phyloP scores from a whole-genome alignment of 1,284 basidiomycete genomes.

The Malassezia yamatoensis region DNA sequence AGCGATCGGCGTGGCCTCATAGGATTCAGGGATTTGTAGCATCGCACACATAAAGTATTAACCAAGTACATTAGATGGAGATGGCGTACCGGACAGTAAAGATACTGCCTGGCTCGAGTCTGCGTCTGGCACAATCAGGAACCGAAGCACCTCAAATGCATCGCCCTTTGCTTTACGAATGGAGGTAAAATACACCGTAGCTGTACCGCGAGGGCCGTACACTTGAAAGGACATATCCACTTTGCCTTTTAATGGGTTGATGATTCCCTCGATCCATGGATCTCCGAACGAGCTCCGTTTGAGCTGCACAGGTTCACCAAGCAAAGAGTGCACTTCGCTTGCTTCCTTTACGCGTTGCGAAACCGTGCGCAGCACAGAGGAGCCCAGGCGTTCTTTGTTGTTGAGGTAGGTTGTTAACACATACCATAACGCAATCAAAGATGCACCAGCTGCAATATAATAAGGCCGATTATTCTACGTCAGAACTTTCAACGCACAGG shows the following conservation, averaged over 20 bases:
- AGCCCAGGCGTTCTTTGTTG: slow-evolving; percentile 35
- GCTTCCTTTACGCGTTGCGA: slow-evolving; percentile 23
- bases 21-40: slow-evolving; percentile 5
- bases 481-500: slow-evolving; percentile 3
- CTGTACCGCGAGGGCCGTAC: slow-evolving; percentile 18
- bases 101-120: slow-evolving; percentile 16
- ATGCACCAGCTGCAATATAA: slow-evolving; percentile 6
- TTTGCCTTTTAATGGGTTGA: slow-evolving; percentile 37
- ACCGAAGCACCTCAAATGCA: slow-evolving; percentile 32
- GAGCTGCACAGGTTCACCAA: slow-evolving; percentile 18
- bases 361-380: slow-evolving; percentile 29
- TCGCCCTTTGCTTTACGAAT: slow-evolving; percentile 22
- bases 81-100: not conserved
- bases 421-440: slow-evolving; percentile 21
- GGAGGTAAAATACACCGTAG: slow-evolving; percentile 35
- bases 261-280: slow-evolving; percentile 24
- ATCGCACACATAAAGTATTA: slow-evolving; percentile 3
- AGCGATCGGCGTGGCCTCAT: slow-evolving; percentile 6
- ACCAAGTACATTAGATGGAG: not conserved
- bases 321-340: slow-evolving; percentile 12
- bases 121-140: slow-evolving; percentile 26
- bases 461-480: slow-evolving; percentile 10
- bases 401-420: slow-evolving; percentile 29
- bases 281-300: slow-evolving; percentile 16
- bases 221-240: slow-evolving; percentile 34